Evolutionary conservation across 2,329 filamentous ascomycete genomes (phyloP).

Genomic region (Diaporthe sp.): DNA sequence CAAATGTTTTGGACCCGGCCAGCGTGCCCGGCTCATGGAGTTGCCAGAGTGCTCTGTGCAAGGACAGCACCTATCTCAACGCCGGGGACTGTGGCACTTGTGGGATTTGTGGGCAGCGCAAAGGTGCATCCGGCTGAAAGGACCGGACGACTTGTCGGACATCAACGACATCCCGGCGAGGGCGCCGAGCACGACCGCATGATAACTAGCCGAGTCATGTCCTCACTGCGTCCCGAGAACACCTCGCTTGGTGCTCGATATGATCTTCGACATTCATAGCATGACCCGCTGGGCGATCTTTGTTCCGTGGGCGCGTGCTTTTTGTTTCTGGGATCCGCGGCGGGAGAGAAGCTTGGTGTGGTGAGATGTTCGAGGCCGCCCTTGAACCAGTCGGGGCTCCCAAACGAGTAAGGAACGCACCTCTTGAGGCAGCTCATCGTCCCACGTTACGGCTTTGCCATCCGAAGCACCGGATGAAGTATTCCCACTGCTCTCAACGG

Average conservation of each 20-base stretch:
- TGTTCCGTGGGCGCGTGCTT: slow-evolving; percentile 3
- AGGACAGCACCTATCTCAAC: slow-evolving; percentile 70
- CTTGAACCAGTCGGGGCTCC: slow-evolving; percentile 10
- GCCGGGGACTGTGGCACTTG: slow-evolving; percentile 76
- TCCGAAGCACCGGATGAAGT: slow-evolving; percentile 25
- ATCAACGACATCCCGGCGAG: slow-evolving; percentile 11
- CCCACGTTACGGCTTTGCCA: slow-evolving; percentile 20
- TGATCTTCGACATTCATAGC: slow-evolving; percentile 11
- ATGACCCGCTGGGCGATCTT: slow-evolving; percentile 11
- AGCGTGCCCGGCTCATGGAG: slow-evolving; percentile 70
- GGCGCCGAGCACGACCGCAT: slow-evolving; percentile 1
- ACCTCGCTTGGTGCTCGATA: not conserved
- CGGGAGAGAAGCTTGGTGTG: slow-evolving; percentile 17
- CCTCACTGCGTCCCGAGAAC: not conserved
- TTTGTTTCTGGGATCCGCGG: slow-evolving; percentile 18
- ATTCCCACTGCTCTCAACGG: slow-evolving; percentile 2
- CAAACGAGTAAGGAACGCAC: not conserved
- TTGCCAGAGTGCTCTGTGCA: slow-evolving; percentile 68
- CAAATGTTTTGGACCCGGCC: slow-evolving; percentile 71
- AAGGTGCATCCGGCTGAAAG: slow-evolving; percentile 37
- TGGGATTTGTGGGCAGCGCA: slow-evolving; percentile 70
- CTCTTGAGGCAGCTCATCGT: slow-evolving; percentile 7
- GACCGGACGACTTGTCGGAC: slow-evolving; percentile 20
- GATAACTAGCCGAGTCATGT: slow-evolving; percentile 7
- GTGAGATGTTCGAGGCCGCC: slow-evolving; percentile 18